Evolutionary conservation across 83 land plant species (phyloP).

Genomic region (Picea engelmannii): DNA sequence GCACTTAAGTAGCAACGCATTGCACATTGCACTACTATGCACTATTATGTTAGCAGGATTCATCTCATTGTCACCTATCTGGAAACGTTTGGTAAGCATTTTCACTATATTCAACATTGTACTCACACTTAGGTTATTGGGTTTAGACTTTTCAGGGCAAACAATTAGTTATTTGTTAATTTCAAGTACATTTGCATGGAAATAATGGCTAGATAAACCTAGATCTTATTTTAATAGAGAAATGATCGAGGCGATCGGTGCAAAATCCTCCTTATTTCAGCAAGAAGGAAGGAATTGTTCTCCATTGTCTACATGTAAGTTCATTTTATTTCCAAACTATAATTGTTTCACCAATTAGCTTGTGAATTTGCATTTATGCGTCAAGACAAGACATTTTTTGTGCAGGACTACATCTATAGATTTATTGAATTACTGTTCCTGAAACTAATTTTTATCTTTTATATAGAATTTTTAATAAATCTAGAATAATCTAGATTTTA

Average conservation of each 20-base stretch:
- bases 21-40: slow-evolving; percentile 17
- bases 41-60: slow-evolving; percentile 26
- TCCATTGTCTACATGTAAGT: slow-evolving; percentile 77
- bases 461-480: too few relatives aligned
- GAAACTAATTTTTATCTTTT: too few relatives aligned
- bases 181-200: neutral
- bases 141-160: neutral
- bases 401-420: neutral
- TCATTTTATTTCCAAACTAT: neutral
- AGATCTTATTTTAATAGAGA: neutral
- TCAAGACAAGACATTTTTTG: neutral
- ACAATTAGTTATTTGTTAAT: neutral
- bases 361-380: neutral
- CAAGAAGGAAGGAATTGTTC: slow-evolving; percentile 71
- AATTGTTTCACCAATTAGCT: too few relatives aligned
- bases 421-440: too few relatives aligned
- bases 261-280: slow-evolving; percentile 83
- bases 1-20: too few relatives aligned
- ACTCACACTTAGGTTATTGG: neutral
- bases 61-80: slow-evolving; percentile 44
- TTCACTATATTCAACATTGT: too few relatives aligned
- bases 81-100: slow-evolving; percentile 40
- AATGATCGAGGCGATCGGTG: slow-evolving; percentile 11
- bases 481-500: too few relatives aligned
- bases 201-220: neutral